Evolutionary conservation across 2,329 filamentous ascomycete genomes (phyloP).

Genomic region (Ustilaginoidea virens): DNA sequence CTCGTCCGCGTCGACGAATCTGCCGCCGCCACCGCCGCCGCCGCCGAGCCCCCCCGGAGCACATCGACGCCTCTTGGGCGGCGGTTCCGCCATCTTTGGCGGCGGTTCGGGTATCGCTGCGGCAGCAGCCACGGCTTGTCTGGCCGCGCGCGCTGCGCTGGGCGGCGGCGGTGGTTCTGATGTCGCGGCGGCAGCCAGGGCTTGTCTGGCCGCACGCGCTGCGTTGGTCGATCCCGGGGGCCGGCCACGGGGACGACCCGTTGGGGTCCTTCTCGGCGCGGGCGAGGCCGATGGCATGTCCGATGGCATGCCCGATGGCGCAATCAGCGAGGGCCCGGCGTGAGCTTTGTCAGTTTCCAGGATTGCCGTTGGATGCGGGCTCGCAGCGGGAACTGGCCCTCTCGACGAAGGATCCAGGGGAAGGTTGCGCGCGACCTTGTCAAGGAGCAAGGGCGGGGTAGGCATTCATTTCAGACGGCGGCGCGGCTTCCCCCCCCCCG

Average conservation of each 20-base stretch:
- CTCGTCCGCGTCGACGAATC: constrained; percentile 63
- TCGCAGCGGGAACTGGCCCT: too few relatives aligned
- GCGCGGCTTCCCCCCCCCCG: too few relatives aligned
- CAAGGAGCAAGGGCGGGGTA: constrained; percentile 13
- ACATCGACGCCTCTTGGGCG: constrained; percentile 59
- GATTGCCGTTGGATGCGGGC: too few relatives aligned
- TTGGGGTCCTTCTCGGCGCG: constrained; percentile 25
- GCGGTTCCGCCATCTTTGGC: constrained; percentile 52
- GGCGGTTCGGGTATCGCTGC: constrained; percentile 43
- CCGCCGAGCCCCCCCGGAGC: constrained; percentile 77
- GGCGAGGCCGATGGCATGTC: constrained; percentile 19
- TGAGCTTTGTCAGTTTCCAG: too few relatives aligned
- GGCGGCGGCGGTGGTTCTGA: constrained; percentile 28
- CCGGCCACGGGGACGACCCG: constrained; percentile 30
- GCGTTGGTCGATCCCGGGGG: constrained; percentile 28
- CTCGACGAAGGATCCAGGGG: neutral
- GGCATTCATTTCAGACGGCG: constrained; percentile 10
- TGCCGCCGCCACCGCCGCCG: constrained; percentile 71
- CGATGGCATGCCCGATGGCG: neutral
- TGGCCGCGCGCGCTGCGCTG: constrained; percentile 24
- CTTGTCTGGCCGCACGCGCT: constrained; percentile 22
- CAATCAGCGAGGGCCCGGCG: neutral
- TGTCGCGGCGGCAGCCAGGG: constrained; percentile 16
- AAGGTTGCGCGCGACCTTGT: constrained; percentile 15
- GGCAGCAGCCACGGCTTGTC: constrained; percentile 18